Evolutionary conservation across 495 filamentous ascomycete species (phyloP), one percentile per base, ranked within the genome.

Genomic region (Podospora pseudocomata): DNA sequence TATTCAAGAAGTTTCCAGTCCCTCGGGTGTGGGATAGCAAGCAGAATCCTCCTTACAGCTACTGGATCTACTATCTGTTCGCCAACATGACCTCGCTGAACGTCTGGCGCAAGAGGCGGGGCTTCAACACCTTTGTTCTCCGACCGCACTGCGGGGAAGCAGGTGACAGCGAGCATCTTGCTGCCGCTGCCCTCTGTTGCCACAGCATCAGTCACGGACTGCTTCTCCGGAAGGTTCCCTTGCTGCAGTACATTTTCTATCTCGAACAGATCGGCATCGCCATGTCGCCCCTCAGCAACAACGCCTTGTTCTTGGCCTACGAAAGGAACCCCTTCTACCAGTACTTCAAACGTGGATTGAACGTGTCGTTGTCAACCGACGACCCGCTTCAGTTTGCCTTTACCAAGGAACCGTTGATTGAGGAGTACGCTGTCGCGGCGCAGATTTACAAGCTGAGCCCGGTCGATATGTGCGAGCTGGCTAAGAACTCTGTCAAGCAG

Each of bases 281-380:
- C 65, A 99, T 99, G 95, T 98, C 95, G 11, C 95, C 95, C 28
- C 87, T 99, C 34, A 97, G 92, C 76, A 99, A 99, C 83, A 99
- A 99, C 73, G 95, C 95, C 0, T 79, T 99, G 32, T 99, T 99
- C 80, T 83, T 99, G 54, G 94, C 95, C 20, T 99, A 99, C 76
- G 95, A 99, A 77, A 89, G 96, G 66, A 99, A 99, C 74, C 95
- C 95, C 0, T 98, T 96, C 78, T 85, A 93, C 64, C 91, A 90
- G 75, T 99, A 98, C 78, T 98, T 98, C 80, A 91, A 90, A 74
- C 88, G 94, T 53, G 95, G 95, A 1, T 79, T 99, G 62, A 98
- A 98, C 78, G 94, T 99, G 3, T 97, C 94, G 19, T 82, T 99
- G 44, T 97, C 94, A 2, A 98, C 95, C 0, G 95, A 99, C 76